Evolutionary conservation across 257 asterid species (phyloP).

Genomic region (Primulina tabacum): DNA sequence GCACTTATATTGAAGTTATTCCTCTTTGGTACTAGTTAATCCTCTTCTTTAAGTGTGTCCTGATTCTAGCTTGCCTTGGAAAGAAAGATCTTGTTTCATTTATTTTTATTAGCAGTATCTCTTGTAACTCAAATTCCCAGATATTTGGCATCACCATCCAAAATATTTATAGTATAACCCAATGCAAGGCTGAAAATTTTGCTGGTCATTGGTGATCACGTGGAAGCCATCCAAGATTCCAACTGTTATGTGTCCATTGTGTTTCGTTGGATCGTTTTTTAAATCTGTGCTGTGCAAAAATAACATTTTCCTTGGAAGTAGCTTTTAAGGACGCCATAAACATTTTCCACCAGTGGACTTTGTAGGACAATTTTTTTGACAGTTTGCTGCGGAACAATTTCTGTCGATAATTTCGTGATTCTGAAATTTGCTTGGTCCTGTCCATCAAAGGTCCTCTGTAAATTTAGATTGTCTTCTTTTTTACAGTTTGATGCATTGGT

Average conservation of each 20-base stretch:
- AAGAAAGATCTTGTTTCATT: no score
- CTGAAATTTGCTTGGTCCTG: slow-evolving; percentile 8
- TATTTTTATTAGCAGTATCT: background rate
- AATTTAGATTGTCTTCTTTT: background rate
- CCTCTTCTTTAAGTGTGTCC: no score
- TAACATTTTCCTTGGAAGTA: background rate
- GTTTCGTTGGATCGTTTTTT: background rate
- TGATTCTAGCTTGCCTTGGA: no score
- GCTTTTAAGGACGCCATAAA: background rate
- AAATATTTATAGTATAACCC: background rate
- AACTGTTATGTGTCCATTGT: no score
- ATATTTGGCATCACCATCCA: background rate
- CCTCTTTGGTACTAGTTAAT: no score
- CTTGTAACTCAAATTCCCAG: background rate
- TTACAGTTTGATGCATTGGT: slow-evolving; percentile 81
- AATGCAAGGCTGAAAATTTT: background rate
- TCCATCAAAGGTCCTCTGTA: background rate
- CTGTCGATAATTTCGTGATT: slow-evolving; percentile 10
- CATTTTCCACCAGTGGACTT: background rate
- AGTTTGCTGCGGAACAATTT: slow-evolving; percentile 1
- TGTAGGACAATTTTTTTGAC: background rate
- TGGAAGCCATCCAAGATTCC: no score
- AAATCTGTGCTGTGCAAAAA: background rate
- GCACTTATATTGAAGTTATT: background rate
- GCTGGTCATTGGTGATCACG: background rate